Evolutionary conservation across 1,284 basidiomycete species (phyloP), one percentile per base, ranked within the genome.

Genomic region (Ustilago crameri): DNA sequence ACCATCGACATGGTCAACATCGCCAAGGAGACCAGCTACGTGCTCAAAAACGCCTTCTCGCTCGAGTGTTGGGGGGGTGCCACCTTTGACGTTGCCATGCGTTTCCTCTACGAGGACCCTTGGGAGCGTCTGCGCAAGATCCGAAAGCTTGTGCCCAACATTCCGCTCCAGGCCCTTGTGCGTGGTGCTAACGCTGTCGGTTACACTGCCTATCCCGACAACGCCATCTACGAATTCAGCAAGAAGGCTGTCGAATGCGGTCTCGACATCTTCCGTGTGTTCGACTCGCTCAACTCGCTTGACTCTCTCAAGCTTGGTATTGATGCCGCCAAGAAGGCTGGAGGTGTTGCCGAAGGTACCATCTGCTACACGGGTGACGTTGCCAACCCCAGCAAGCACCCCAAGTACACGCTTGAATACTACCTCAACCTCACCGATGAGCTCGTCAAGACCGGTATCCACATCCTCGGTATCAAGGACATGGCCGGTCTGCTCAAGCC

Each of bases 1-100:
- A 98, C 96, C 20, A 90, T 93, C 75, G 96, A 99, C 84, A 98
- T 98, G 90, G 91, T 91, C 80, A 98, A 98, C 86, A 97, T 99
- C 76, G 96, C 96, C 65, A 97, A 93, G 85, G 94, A 97, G 87
- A 98, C 96, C 37, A 73, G 67, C 51, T 72, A 93, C 84, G 95
- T 95, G 9, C 87, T 99, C 53, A 89, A 93, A 50, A 98, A 98
- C 82, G 93, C 96, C 20, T 99, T 94, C 87, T 92, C 92, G 82
- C 86, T 99, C 74, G 96, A 99, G 85, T 98, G 95, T 88, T 99
- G 96, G 96, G 96, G 96, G 82, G 96, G 96, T 74, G 96, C 96
- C 46, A 98, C 96, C 5, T 99, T 99, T 83, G 96, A 98, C 85
- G 96, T 99, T 48, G 92, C 96, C 32, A 98, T 98, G 95, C 91